Conservation (phyloP, 495 filamentous ascomycete species). For the Cercophora newfieldiana region DNA sequence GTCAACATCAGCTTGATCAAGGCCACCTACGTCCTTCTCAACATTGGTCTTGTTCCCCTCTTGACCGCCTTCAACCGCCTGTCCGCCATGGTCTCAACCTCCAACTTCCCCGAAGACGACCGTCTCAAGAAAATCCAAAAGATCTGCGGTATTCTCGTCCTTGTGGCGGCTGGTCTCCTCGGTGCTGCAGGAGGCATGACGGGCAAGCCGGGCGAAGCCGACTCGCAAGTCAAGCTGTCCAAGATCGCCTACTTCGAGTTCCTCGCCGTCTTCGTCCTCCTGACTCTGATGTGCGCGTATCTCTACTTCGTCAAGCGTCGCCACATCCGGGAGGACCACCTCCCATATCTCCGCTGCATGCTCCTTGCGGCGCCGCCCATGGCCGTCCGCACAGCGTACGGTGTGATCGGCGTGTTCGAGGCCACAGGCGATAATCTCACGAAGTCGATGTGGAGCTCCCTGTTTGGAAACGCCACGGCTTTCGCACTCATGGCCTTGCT, state of each 20-base stretch:
- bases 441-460: background rate
- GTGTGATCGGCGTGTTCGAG: background rate
- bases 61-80: background rate
- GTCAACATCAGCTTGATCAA: conserved; percentile 2
- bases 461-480: background rate
- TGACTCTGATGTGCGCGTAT: background rate
- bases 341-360: background rate
- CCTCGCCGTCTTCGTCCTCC: background rate
- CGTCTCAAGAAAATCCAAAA: background rate
- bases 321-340: background rate
- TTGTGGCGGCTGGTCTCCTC: background rate
- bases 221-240: background rate
- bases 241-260: background rate
- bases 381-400: background rate
- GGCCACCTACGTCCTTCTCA: background rate
- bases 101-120: background rate
- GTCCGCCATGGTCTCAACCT: too few relatives aligned
- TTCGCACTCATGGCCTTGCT: background rate
- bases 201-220: background rate
- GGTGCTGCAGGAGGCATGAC: background rate
- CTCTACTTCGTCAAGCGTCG: background rate
- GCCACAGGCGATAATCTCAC: background rate
- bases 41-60: background rate
- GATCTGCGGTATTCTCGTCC: too few relatives aligned
- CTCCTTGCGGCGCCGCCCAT: background rate